Evolutionary conservation across 2,329 filamentous ascomycete species (phyloP).

Genomic region (Zymoseptoria ardabiliae): DNA sequence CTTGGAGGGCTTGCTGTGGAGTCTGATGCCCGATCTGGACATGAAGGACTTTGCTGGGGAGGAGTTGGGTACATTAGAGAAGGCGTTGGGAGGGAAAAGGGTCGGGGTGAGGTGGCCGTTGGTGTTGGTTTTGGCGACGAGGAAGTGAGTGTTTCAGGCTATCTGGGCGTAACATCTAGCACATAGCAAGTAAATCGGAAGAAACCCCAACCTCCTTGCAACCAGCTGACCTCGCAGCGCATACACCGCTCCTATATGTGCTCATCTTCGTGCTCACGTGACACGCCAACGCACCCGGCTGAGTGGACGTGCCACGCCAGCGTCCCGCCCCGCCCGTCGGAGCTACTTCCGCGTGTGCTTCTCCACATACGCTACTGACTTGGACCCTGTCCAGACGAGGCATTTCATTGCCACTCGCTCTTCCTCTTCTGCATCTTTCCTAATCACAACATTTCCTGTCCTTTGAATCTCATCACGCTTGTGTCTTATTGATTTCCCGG

Average conservation of each 20-base stretch:
- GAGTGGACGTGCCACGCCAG: neutral
- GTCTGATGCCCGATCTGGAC: neutral
- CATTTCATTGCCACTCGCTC: neutral
- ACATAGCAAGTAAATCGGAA: neutral
- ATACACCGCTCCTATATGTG: neutral
- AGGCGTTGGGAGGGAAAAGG: conserved; percentile 1
- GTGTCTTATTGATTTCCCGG: neutral
- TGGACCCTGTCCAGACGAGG: neutral
- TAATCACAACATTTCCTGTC: neutral
- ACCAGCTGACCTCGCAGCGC: neutral
- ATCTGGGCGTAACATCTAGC: neutral
- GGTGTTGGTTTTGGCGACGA: conserved; percentile 7
- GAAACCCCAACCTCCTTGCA: too few species aligned
- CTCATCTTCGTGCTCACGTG: neutral
- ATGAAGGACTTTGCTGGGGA: neutral
- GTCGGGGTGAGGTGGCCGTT: conserved; percentile 3
- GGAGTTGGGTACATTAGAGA: conserved; percentile 3
- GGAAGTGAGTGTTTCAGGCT: neutral
- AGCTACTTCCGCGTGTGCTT: neutral
- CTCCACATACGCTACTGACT: neutral
- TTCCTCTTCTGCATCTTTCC: neutral
- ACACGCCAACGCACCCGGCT: neutral
- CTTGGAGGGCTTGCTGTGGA: conserved; percentile 2
- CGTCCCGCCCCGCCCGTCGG: neutral
- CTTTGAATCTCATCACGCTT: neutral